Conservation (phyloP, 345 rosid species). For the thale cress (Arabidopsis thaliana) region DNA sequence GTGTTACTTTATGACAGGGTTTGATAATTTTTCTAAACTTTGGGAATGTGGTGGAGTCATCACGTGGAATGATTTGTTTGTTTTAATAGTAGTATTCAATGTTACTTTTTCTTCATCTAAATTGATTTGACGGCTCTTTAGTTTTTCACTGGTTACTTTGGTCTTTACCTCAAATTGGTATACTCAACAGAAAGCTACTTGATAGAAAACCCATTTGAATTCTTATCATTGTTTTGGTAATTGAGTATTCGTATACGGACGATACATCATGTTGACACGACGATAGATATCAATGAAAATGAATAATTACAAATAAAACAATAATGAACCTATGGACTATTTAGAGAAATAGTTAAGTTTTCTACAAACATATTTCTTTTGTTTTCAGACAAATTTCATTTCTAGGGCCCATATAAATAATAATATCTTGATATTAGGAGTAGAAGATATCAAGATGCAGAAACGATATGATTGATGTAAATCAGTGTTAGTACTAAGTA, state of each 20-base stretch:
- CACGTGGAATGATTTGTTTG: slow-evolving; percentile 31
- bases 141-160: slow-evolving; percentile 37
- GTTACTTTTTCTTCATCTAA: neutral
- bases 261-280: slow-evolving; percentile 41
- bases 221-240: slow-evolving; percentile 36
- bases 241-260: slow-evolving; percentile 31
- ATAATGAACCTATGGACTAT: slow-evolving; percentile 31
- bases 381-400: slow-evolving; percentile 17
- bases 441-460: neutral
- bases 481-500: neutral
- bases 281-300: slow-evolving; percentile 27
- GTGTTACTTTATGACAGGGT: neutral
- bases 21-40: slow-evolving; percentile 1
- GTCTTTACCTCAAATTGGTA: slow-evolving; percentile 40
- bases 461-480: slow-evolving; percentile 28
- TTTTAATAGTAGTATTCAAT: neutral
- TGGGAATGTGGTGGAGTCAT: slow-evolving; percentile 23
- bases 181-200: slow-evolving; percentile 34
- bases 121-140: slow-evolving; percentile 37
- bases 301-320: slow-evolving; percentile 32
- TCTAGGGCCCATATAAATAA: neutral
- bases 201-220: slow-evolving; percentile 1
- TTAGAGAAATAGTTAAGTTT: slow-evolving; percentile 25
- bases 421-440: slow-evolving; percentile 8
- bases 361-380: neutral